Percentiles rank a stretch among this genome's conserved stretches.
phyloP scores from a whole-genome alignment of 768 basidiomycete genomes.

The Arthromyces matolae region DNA sequence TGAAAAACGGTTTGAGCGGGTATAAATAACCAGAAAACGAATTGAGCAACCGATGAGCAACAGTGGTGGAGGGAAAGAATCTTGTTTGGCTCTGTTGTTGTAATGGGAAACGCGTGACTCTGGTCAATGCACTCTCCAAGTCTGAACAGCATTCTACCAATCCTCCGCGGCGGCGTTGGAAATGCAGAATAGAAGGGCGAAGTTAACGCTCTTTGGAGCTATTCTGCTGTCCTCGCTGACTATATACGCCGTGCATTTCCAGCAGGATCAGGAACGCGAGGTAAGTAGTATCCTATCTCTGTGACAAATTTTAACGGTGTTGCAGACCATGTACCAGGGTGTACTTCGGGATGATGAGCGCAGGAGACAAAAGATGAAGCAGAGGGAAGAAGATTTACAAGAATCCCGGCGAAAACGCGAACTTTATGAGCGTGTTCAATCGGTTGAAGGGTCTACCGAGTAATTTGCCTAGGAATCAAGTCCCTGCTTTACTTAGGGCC shows the following conservation, averaged over 20 bases:
- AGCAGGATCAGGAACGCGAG: slow-evolving; percentile 80
- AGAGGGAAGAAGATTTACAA: slow-evolving; percentile 59
- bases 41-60: too few species aligned
- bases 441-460: slow-evolving; percentile 22
- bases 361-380: slow-evolving; percentile 62
- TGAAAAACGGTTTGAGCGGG: slow-evolving; percentile 20
- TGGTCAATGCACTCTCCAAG: slow-evolving; percentile 9
- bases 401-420: slow-evolving; percentile 63
- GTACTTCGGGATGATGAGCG: slow-evolving; percentile 88
- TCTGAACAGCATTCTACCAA: slow-evolving; percentile 6
- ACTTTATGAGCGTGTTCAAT: slow-evolving; percentile 55
- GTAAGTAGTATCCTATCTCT: slow-evolving; percentile 35
- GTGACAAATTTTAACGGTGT: slow-evolving; percentile 1
- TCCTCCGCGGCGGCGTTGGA: slow-evolving; percentile 26
- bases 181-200: slow-evolving; percentile 67
- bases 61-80: slow-evolving; percentile 10
- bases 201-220: slow-evolving; percentile 68
- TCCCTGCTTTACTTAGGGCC: not conserved
- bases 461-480: not conserved
- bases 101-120: slow-evolving; percentile 21
- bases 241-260: slow-evolving; percentile 87
- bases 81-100: slow-evolving; percentile 33
- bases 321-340: slow-evolving; percentile 86
- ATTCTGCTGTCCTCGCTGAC: slow-evolving; percentile 60
- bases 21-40: slow-evolving; percentile 10